Evolutionary conservation across 495 filamentous ascomycete genomes (phyloP), one percentile per base, ranked within the genome.

Genomic region (Hypomontagnella submonticulosa): DNA sequence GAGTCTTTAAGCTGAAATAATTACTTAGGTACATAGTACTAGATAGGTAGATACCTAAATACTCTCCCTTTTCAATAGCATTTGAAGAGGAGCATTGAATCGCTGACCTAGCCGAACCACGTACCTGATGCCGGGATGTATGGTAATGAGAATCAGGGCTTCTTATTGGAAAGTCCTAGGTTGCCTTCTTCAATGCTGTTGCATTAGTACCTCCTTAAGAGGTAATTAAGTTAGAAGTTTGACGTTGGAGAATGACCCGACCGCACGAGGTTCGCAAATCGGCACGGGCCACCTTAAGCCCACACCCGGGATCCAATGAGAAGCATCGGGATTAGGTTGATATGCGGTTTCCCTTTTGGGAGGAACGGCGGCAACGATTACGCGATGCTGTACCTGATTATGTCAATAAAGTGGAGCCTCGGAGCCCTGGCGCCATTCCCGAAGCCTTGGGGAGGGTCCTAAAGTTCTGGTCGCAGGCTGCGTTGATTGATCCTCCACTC

Each of bases 371-470:
- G 52, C 43, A 60, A 44, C 53, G 58, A 68, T 68, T 63, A 68
- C 59, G 65, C 58, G 58, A 68, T 63, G 15, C 59, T 56, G 49
- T 63, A 60, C 65, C 65, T 68, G 65, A 63, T 68, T 68, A 68
- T 68, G 59, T 68, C 65, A 68, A 59, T 40, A 32, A 40, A 46
- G 65, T 55, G 65, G 66, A 18, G 18, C 27, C 12, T 55, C 54
- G 66, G 60, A 63, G 59, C 55, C 51, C 38, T 51, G 46, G 16
- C 66, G 66, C 60, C 66, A 63, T 60, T 69, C 60, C 66, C 60
- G 55, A 63, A 59, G 60, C 48, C 49, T 49, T 48, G 48, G 66
- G 37, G 49, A 38, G 32, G 46, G 51, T 33, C 54, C 51, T 27
- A 6, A 27, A 6, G 23, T 27, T 2, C 23, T 3, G 23, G 6